Base-by-base conservation (phyloP, 1,139 yeast genomes). In the Debaryomycetaceae sp. region DNA sequence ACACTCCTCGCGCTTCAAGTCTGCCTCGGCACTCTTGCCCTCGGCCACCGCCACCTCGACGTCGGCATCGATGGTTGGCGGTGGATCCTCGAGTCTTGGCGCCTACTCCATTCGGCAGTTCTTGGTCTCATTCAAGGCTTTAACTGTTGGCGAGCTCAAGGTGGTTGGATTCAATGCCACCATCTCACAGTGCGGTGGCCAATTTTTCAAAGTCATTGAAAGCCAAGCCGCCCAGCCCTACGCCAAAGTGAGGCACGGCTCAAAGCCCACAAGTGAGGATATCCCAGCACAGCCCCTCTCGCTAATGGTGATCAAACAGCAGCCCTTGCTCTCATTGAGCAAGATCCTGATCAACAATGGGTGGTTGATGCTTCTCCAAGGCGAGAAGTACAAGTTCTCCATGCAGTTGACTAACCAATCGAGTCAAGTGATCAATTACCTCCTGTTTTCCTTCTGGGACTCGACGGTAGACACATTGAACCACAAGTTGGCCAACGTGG, bases 321-420 rank as follows among this genome's bases (percentile, higher is more conserved):
- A 84, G 44, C 95, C 95, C 0, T 57, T 68, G 6, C 56, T 85
- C 29, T 66, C 75, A 2, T 51, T 82, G 5, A 58, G 73, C 1
- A 65, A 71, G 25, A 56, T 75, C 5, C 71, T 78, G 48, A 62
- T 83, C 5, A 67, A 72, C 20, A 79, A 78, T 45, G 77, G 78
- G 3, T 79, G 85, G 78, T 47, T 81, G 3, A 80, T 84, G 86
- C 53, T 85, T n/a, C 54, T 85, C 15, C 95, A 85, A 47, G 95
- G 95, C 4, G 94, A 86, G 43, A 59, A 61, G 30, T 65, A 65
- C 32, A 45, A 54, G 3, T 75, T 83, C 35, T 56, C 68, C 1
- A 55, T 84, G 3, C 53, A 60, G 2, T 56, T 85, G 29, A 67
- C 72, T 26, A 85, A 85, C 48, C 65, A 69, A 18, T 77, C 88